Evolutionary conservation across 2,329 filamentous ascomycete genomes (phyloP).

Genomic region (Cordyceps cateniannulata): DNA sequence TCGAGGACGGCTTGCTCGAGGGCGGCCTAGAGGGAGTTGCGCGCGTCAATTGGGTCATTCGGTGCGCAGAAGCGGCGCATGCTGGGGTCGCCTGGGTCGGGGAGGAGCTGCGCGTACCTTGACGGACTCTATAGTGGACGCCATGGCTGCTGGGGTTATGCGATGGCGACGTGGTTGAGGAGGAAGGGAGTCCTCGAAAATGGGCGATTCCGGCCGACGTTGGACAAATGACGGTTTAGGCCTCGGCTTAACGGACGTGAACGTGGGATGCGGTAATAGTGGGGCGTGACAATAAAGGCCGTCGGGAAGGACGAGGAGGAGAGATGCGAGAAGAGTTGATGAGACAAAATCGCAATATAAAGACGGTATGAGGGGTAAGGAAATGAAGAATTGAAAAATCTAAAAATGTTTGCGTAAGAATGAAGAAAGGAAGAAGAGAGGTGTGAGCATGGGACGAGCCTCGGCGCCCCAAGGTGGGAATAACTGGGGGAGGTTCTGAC

Average conservation of each 20-base stretch:
- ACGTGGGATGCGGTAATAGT: neutral
- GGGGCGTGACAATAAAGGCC: neutral
- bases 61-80: neutral
- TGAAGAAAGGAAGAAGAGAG: neutral
- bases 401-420: neutral
- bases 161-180: neutral
- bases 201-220: too few relatives aligned
- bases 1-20: constrained; percentile 75
- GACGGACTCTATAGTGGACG: constrained; percentile 22
- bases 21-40: constrained; percentile 44
- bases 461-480: too few relatives aligned
- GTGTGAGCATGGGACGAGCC: neutral
- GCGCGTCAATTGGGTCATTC: neutral
- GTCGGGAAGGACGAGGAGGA: too few relatives aligned
- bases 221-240: neutral
- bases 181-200: neutral
- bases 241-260: neutral
- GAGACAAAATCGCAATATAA: neutral
- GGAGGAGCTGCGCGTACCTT: constrained; percentile 20
- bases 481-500: too few relatives aligned
- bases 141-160: constrained; percentile 17
- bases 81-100: neutral
- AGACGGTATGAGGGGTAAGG: too few relatives aligned
- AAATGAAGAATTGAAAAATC: neutral
- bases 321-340: too few relatives aligned